Evolutionary conservation across 768 basidiomycete genomes (phyloP).

Genomic region (Lactarius indigo): DNA sequence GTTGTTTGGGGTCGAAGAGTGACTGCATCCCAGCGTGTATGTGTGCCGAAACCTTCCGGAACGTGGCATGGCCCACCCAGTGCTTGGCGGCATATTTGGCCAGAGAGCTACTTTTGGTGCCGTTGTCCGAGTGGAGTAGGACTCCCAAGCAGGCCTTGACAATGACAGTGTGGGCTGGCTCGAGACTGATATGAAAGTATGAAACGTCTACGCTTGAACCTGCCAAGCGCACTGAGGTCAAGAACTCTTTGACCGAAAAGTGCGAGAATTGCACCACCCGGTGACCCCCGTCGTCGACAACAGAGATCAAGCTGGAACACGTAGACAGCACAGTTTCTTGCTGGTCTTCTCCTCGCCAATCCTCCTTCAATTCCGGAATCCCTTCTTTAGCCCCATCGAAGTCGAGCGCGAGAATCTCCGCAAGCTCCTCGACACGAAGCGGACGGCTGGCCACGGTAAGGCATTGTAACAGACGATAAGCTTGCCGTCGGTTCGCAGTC

Average conservation of each 20-base stretch:
- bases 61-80: neutral
- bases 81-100: neutral
- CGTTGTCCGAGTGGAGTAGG: neutral
- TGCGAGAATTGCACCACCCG: neutral
- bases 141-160: neutral
- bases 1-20: neutral
- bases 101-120: neutral
- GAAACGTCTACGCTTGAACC: neutral
- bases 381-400: neutral
- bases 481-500: neutral
- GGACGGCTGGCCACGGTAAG: neutral
- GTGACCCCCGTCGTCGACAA: neutral
- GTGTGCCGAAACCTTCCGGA: neutral
- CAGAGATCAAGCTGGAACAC: neutral
- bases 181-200: neutral
- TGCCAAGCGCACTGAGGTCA: neutral
- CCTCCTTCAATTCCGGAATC: neutral
- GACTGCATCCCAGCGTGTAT: neutral
- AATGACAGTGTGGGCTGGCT: neutral
- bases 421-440: neutral
- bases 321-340: neutral
- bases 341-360: neutral
- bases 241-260: neutral
- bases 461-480: neutral
- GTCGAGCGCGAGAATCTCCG: neutral